A percentile compares a stretch with the other conserved stretches of the same genome.
Conservation (phyloP, 441 rosid genomes). For the Pelargonium cotyledonis region DNA sequence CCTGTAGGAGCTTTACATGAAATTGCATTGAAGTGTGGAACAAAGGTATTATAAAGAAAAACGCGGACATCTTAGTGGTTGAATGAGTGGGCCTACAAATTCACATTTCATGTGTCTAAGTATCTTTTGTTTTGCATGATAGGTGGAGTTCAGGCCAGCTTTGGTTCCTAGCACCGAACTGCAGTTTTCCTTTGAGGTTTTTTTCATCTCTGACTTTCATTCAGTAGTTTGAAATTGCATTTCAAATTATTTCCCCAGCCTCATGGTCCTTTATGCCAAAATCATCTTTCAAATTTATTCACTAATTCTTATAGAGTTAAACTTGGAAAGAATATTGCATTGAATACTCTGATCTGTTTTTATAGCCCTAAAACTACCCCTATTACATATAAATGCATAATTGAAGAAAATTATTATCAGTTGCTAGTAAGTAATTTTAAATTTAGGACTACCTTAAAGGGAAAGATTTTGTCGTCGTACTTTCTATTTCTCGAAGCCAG, state of each 20-base stretch:
- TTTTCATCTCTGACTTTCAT: conserved; percentile 19
- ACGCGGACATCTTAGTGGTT: neutral
- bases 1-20: conserved; percentile 57
- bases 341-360: neutral
- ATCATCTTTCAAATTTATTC: neutral
- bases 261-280: neutral
- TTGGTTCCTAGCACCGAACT: conserved; percentile 64
- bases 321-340: too few species aligned
- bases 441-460: neutral
- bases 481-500: neutral
- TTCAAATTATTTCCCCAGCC: neutral
- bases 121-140: conserved; percentile 14
- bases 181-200: conserved; percentile 81
- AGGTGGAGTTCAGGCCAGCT: conserved; percentile 79
- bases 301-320: neutral
- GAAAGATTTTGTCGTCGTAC: neutral
- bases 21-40: conserved; percentile 79
- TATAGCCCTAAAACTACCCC: neutral
- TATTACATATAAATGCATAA: neutral
- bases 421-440: neutral
- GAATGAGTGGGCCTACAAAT: neutral
- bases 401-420: neutral
- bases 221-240: neutral
- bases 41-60: conserved; percentile 49
- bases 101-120: neutral